phyloP scores from a whole-genome alignment of 2,329 filamentous ascomycete species.

The Didymellaceae sp. region DNA sequence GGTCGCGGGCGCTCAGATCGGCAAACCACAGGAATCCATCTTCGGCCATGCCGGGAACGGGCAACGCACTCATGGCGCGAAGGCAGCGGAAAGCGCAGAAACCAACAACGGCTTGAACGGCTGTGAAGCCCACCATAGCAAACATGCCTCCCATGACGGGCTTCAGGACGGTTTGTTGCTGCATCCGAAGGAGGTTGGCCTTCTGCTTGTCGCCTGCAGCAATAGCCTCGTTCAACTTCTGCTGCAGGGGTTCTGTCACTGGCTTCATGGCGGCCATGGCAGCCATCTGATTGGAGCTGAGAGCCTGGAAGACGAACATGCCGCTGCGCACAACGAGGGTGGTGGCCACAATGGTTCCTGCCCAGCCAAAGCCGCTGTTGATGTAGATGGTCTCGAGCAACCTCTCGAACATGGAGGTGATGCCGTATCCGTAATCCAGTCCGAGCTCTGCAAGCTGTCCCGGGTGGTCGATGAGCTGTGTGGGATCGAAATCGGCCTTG shows the following conservation, averaged over 20 bases:
- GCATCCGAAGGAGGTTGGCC: conserved; percentile 50
- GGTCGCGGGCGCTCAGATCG: conserved; percentile 79
- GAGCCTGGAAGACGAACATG: conserved; percentile 68
- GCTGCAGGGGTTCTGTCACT: conserved; percentile 61
- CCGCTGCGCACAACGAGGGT: conserved; percentile 69
- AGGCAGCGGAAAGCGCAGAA: conserved; percentile 82
- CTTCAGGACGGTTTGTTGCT: conserved; percentile 59
- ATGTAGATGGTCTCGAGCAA: conserved; percentile 83
- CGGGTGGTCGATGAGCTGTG: conserved; percentile 73
- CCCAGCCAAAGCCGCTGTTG: conserved; percentile 79
- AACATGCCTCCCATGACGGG: conserved; percentile 27
- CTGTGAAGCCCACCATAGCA: conserved; percentile 60
- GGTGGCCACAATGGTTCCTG: conserved; percentile 71
- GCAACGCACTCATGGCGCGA: conserved; percentile 74
- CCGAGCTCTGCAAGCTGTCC: conserved; percentile 85
- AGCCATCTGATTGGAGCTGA: conserved; percentile 67
- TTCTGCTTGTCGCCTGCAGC: conserved; percentile 54
- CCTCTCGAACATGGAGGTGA: conserved; percentile 76
- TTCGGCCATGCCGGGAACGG: conserved; percentile 77
- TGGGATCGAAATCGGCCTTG: conserved; percentile 42
- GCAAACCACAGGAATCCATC: conserved; percentile 79
- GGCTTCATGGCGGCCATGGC: conserved; percentile 68
- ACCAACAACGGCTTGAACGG: conserved; percentile 72
- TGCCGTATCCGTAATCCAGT: conserved; percentile 85
- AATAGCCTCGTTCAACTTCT: conserved; percentile 58